Conservation (phyloP, 805 yeast genomes). For the Wickerhamiella parazyma region DNA sequence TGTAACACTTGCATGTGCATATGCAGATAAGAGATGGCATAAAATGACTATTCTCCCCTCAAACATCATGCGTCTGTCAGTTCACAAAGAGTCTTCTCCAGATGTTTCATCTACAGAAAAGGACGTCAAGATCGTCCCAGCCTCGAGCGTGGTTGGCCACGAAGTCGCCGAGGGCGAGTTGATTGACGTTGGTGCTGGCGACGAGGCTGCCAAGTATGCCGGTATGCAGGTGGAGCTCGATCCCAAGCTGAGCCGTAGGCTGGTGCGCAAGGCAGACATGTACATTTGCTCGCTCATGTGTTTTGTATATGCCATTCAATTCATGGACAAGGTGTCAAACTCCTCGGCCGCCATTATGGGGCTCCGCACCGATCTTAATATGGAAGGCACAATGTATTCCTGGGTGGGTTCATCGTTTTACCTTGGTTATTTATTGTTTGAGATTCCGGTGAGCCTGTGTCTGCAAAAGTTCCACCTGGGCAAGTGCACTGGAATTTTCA, state of each 20-base stretch:
- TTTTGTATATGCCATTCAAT: constrained; percentile 37
- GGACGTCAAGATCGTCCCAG: neutral
- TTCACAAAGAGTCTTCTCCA: neutral
- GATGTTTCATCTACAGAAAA: neutral
- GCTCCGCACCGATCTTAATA: constrained; percentile 31
- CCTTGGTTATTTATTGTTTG: constrained; percentile 49
- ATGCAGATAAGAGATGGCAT: neutral
- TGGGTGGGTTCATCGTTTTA: constrained; percentile 52
- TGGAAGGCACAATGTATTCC: constrained; percentile 30
- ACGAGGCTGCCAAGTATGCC: constrained; percentile 11
- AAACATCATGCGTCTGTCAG: neutral
- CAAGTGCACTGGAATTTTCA: constrained; percentile 32
- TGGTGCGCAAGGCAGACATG: constrained; percentile 38
- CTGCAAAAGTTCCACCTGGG: constrained; percentile 47
- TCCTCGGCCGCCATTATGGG: constrained; percentile 44
- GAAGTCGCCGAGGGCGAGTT: constrained; percentile 2
- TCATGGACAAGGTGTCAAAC: constrained; percentile 45
- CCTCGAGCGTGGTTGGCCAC: neutral
- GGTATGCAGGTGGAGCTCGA: constrained; percentile 1
- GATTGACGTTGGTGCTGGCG: constrained; percentile 6
- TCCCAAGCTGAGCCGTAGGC: constrained; percentile 7
- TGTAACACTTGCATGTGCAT: too few species aligned
- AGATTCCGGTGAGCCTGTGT: constrained; percentile 33
- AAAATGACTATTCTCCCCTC: neutral
- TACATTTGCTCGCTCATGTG: constrained; percentile 39